Conservation (phyloP, 805 yeast species). For the Starmerella khaoyaiensis region DNA sequence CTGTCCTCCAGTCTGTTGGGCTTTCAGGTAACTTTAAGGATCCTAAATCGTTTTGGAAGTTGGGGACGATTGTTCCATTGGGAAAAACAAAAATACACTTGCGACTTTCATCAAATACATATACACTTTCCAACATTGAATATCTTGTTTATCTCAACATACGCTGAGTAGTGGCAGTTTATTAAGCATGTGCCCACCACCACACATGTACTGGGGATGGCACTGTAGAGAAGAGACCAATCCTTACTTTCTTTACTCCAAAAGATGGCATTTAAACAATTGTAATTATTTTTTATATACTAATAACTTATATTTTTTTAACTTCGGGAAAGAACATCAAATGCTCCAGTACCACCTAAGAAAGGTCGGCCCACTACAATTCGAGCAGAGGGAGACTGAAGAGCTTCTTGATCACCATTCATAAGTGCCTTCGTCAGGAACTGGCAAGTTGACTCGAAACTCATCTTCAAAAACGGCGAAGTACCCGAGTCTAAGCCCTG, state of each 20-base stretch:
- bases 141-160: too few species aligned
- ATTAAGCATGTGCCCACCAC: too few species aligned
- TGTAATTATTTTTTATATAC: not conserved
- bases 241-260: too few species aligned
- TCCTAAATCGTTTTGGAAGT: too few species aligned
- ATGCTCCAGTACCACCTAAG: conserved; percentile 91
- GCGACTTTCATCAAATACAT: conserved; percentile 12
- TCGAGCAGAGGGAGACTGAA: conserved; percentile 86
- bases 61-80: too few species aligned
- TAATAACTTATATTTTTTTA: not conserved
- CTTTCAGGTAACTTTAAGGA: too few species aligned
- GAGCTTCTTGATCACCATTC: conserved; percentile 76
- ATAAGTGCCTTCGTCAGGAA: conserved; percentile 92
- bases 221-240: too few species aligned
- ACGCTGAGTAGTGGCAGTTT: too few species aligned
- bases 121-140: conserved; percentile 18
- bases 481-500: conserved; percentile 95
- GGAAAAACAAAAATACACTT: too few species aligned
- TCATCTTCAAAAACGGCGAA: conserved; percentile 96
- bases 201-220: too few species aligned
- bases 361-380: conserved; percentile 84
- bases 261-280: not conserved
- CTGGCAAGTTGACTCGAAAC: conserved; percentile 96
- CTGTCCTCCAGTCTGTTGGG: conserved; percentile 2
- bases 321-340: conserved; percentile 44